Evolutionary conservation across 106 monocot genomes (phyloP).

Genomic region (Hemerocallis citrina): DNA sequence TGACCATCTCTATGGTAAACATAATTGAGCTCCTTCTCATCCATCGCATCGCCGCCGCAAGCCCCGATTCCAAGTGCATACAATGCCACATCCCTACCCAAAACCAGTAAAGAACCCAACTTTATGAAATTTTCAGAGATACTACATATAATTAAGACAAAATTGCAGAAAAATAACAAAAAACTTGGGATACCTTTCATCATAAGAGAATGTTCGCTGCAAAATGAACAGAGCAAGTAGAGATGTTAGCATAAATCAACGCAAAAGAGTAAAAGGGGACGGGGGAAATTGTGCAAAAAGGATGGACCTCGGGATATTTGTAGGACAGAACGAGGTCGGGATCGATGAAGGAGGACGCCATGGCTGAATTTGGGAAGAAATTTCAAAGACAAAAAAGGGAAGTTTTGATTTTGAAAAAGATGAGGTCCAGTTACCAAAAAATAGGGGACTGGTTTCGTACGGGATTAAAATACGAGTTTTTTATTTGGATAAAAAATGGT

Average conservation of each 20-base stretch:
- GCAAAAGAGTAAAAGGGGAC: neutral
- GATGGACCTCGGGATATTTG: constrained; percentile 65
- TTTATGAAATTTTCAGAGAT: neutral
- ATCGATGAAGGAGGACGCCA: constrained; percentile 24
- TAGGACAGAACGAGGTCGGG: constrained; percentile 63
- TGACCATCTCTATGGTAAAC: constrained; percentile 80
- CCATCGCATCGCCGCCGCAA: constrained; percentile 58
- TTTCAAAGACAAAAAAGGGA: no score
- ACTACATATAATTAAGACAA: neutral
- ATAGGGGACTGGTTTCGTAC: no score
- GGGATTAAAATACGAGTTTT: no score
- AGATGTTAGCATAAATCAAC: neutral
- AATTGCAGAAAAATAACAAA: no score
- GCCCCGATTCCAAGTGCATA: constrained; percentile 91
- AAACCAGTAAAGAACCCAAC: constrained; percentile 1
- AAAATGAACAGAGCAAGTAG: neutral
- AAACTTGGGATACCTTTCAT: no score
- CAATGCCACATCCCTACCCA: constrained; percentile 64
- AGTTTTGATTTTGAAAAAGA: no score
- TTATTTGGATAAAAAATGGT: no score
- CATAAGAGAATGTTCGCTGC: constrained; percentile 63
- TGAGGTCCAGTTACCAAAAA: no score
- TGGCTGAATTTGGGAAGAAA: no score
- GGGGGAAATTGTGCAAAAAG: neutral
- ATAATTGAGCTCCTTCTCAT: constrained; percentile 78